Conservation (phyloP, 176 grass and related monocot genomes). For the Hsuehochloa calcarea region DNA sequence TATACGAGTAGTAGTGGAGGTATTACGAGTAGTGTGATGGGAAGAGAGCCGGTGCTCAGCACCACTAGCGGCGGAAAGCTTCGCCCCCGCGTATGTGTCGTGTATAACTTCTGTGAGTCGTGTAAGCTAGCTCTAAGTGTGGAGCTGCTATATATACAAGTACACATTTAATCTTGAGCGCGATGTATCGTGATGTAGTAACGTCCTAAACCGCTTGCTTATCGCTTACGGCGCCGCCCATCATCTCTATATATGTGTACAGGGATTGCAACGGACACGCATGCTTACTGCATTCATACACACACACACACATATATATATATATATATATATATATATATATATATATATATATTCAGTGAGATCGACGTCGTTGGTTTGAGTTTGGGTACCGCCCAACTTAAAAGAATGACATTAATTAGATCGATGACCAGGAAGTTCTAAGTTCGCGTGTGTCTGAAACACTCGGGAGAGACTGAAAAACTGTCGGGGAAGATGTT, state of each 20-base stretch:
- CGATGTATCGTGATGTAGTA: neutral
- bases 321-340: too few relatives aligned
- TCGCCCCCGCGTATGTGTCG: too few relatives aligned
- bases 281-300: neutral
- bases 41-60: too few relatives aligned
- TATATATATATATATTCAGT: too few relatives aligned
- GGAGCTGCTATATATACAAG: neutral
- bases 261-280: neutral
- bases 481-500: too few relatives aligned
- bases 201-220: slow-evolving; percentile 7
- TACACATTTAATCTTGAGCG: neutral
- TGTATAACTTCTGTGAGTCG: neutral
- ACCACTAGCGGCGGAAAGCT: too few relatives aligned
- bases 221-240: neutral
- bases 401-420: neutral
- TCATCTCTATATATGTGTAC: neutral
- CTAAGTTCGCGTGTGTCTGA: too few relatives aligned
- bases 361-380: neutral
- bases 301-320: too few relatives aligned
- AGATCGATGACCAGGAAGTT: neutral
- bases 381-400: neutral
- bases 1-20: too few relatives aligned
- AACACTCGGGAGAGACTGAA: too few relatives aligned
- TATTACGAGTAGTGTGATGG: too few relatives aligned
- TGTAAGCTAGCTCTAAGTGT: slow-evolving; percentile 18